Percentiles rank a stretch among this genome's conserved stretches.
These are phyloP conservation scores for Jaenimonas drosophilae DNA, from an alignment of 208 protist genomes.

Conservation along the genomic window DNA sequence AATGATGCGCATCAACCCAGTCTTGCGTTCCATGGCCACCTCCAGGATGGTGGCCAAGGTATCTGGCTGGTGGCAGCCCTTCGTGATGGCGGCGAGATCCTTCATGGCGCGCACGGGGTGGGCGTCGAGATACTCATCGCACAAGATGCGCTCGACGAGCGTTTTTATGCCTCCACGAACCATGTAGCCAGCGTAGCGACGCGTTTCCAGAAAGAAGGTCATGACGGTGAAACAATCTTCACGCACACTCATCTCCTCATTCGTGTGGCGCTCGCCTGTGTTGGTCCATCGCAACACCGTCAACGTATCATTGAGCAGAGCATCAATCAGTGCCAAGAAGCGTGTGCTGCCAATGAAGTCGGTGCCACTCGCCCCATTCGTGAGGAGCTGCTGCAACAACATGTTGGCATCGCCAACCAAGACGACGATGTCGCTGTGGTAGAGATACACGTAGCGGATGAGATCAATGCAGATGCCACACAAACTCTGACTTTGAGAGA, in stretches of 20 bases:
- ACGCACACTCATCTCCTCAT: slow-evolving; percentile 21
- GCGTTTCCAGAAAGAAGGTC: slow-evolving; percentile 58
- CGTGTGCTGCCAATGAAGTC: slow-evolving; percentile 24
- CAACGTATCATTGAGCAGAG: background rate
- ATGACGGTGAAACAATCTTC: slow-evolving; percentile 43
- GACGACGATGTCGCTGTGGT: slow-evolving; percentile 58
- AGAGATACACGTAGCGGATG: slow-evolving; percentile 62
- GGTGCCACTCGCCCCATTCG: slow-evolving; percentile 29
- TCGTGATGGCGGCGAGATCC: slow-evolving; percentile 51
- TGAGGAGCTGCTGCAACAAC: slow-evolving; percentile 45
- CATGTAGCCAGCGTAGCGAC: slow-evolving; percentile 58
- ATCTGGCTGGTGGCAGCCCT: slow-evolving; percentile 56
- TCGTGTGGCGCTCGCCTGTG: background rate
- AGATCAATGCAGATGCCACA: slow-evolving; percentile 65
- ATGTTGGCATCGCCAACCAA: slow-evolving; percentile 68
- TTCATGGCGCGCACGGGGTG: slow-evolving; percentile 23
- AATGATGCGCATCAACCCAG: slow-evolving; percentile 21
- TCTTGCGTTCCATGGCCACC: slow-evolving; percentile 17
- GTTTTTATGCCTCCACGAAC: slow-evolving; percentile 27
- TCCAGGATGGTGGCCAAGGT: slow-evolving; percentile 45
- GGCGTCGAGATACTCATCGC: slow-evolving; percentile 12
- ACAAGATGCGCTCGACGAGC: slow-evolving; percentile 28
- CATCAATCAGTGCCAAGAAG: slow-evolving; percentile 3
- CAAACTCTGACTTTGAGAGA: slow-evolving; percentile 28
- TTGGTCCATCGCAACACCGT: background rate